Percentiles rank a stretch among this genome's conserved stretches.
Evolutionary conservation across 2,329 filamentous ascomycete genomes (phyloP).

Genomic region (Juglanconis juglandina): DNA sequence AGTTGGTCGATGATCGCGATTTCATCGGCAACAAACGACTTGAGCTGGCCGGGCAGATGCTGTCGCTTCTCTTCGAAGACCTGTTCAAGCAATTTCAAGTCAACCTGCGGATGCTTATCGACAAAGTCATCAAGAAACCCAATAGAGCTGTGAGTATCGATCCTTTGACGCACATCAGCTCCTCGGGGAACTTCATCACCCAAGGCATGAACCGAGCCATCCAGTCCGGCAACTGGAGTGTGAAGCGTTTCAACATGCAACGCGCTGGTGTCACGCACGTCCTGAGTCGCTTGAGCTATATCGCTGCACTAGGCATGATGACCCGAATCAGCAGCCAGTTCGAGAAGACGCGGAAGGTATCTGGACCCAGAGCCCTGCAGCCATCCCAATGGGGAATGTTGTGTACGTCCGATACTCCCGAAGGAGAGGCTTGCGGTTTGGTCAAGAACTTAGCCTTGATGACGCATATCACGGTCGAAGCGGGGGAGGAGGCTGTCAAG

Average conservation of each 20-base stretch:
- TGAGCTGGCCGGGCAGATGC: slow-evolving; percentile 88
- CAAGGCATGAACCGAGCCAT: slow-evolving; percentile 93
- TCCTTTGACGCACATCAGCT: slow-evolving; percentile 77
- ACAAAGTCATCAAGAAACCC: slow-evolving; percentile 92
- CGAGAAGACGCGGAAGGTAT: slow-evolving; percentile 96
- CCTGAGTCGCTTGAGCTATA: slow-evolving; percentile 91
- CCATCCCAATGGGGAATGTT: slow-evolving; percentile 98
- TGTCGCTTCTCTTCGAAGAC: slow-evolving; percentile 94
- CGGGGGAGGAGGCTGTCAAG: slow-evolving; percentile 86
- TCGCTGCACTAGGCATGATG: slow-evolving; percentile 98
- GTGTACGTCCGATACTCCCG: slow-evolving; percentile 93
- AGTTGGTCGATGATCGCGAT: slow-evolving; percentile 90
- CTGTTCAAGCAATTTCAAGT: slow-evolving; percentile 93
- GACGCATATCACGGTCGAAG: slow-evolving; percentile 98
- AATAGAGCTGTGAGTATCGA: slow-evolving; percentile 87
- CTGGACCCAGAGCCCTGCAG: slow-evolving; percentile 89
- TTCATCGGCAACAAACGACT: slow-evolving; percentile 97
- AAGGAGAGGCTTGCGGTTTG: slow-evolving; percentile 96
- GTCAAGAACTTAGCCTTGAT: slow-evolving; percentile 98
- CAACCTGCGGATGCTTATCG: slow-evolving; percentile 87
- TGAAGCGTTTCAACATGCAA: slow-evolving; percentile 99
- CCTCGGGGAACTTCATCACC: slow-evolving; percentile 83
- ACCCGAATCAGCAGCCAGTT: slow-evolving; percentile 97
- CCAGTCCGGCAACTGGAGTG: slow-evolving; percentile 94
- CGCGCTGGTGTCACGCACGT: slow-evolving; percentile 95